A percentile compares a stretch with the other conserved stretches of the same genome.
These are phyloP conservation scores for Apodospora peruviana DNA, from an alignment of 495 filamentous ascomycete species.

Conservation along the genomic window DNA sequence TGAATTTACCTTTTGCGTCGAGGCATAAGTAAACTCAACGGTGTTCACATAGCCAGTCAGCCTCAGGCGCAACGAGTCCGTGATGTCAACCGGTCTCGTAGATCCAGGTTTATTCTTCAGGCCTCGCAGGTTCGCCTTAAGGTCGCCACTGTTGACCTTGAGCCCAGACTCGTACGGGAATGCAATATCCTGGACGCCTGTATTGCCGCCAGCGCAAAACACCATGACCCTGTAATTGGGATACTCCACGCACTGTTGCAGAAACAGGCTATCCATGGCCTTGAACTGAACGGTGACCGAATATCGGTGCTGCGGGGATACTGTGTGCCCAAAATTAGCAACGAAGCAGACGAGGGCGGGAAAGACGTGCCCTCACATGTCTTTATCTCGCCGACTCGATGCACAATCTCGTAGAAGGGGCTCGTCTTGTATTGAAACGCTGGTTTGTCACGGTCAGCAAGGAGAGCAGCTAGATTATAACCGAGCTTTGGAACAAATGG, in stretches of 20 bases:
- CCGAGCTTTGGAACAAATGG: too few relatives aligned
- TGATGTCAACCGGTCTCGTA: slow-evolving; percentile 88
- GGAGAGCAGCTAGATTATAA: too few relatives aligned
- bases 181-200: slow-evolving; percentile 64
- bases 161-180: slow-evolving; percentile 92
- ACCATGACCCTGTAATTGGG: slow-evolving; percentile 63
- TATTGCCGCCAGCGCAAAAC: slow-evolving; percentile 63
- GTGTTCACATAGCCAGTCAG: slow-evolving; percentile 63
- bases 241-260: slow-evolving; percentile 48
- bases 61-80: slow-evolving; percentile 63
- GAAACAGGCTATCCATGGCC: slow-evolving; percentile 39
- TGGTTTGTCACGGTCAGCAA: slow-evolving; percentile 1
- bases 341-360: background rate
- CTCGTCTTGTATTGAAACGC: slow-evolving; percentile 60
- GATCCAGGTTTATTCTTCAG: slow-evolving; percentile 94
- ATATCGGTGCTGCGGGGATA: slow-evolving; percentile 56
- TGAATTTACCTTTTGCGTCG: slow-evolving; percentile 70
- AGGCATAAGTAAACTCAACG: slow-evolving; percentile 82
- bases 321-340: slow-evolving; percentile 26
- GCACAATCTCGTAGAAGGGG: slow-evolving; percentile 65
- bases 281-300: slow-evolving; percentile 48
- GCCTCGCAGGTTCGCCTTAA: slow-evolving; percentile 84
- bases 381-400: slow-evolving; percentile 54
- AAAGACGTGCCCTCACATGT: slow-evolving; percentile 60
- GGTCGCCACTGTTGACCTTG: slow-evolving; percentile 78